These are phyloP conservation scores for Salix koriyanagi DNA, from an alignment of 345 rosid species.

Conservation along the genomic window DNA sequence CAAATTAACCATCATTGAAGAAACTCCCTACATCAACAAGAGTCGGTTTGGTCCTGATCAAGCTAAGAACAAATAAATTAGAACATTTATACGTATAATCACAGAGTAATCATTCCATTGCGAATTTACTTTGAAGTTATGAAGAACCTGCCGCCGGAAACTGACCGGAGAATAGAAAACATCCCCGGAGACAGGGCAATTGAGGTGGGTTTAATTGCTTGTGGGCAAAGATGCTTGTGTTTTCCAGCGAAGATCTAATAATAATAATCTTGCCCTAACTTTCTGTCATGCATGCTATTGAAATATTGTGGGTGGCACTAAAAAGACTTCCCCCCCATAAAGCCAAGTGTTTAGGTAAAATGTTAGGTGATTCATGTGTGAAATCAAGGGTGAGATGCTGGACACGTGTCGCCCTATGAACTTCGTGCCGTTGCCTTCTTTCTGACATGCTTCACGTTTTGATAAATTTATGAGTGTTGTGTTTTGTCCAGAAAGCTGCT, in stretches of 20 bases:
- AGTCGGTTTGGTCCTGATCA: neutral
- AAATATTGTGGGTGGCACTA: neutral
- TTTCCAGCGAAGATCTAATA: neutral
- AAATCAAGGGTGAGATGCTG: neutral
- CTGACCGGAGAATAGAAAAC: too few species aligned
- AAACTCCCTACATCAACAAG: neutral
- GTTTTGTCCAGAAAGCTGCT: neutral
- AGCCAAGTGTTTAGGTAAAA: constrained; percentile 33
- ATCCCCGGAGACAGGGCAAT: too few species aligned
- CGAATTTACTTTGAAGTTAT: too few species aligned
- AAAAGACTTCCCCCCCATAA: neutral
- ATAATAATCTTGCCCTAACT: neutral
- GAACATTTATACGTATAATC: too few species aligned
- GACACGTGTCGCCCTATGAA: constrained; percentile 32
- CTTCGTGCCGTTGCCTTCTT: constrained; percentile 10
- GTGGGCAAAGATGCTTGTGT: constrained; percentile 19
- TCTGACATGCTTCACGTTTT: constrained; percentile 17
- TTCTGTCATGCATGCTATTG: neutral
- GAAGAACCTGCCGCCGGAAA: too few species aligned
- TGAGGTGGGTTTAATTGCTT: constrained; percentile 12
- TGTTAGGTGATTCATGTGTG: constrained; percentile 28
- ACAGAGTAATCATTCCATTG: too few species aligned
- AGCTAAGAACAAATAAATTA: too few species aligned
- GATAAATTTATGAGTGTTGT: too few species aligned
- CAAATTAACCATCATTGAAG: neutral